Evolutionary conservation across 2,329 filamentous ascomycete genomes (phyloP), one percentile per base, ranked within the genome.

Genomic region (Pseudocercospora fijiensis): DNA sequence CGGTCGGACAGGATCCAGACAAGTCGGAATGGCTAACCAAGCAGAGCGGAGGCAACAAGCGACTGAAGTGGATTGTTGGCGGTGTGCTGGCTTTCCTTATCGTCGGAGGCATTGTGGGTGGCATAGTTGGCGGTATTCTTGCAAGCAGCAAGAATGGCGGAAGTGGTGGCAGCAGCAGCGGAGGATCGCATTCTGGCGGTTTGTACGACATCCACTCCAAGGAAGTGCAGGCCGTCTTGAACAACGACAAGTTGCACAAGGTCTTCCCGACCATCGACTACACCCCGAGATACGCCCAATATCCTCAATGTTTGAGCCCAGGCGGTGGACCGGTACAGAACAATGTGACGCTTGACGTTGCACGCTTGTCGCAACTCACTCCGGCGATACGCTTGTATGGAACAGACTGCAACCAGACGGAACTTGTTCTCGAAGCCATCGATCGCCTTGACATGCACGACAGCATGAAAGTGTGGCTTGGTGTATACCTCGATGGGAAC

Each of bases 181-280:
- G 59, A 28, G 64, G 59, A 26, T 56, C 60, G 8, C 52, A 41
- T 7, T 60, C 62, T 22, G 67, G 64, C 10, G 90, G 94, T 67
- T 84, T 96, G 6, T 79, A 83, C 76, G 87, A 88, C 76, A 69
- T 73, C 55, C 80, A 94, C 76, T 96, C 91, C 8, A 70, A 79
- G 1, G 90, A 96, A 78, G 96, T 97, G 78, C 84, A 96, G 80
- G 82, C 83, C 3, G 82, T 98, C 13, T 82, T 97, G 81, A 88
- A 90, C 80, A 96, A 96, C 77, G 75, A 82, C 0, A 79, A 92
- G 67, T 83, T 98, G 24, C 92, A 96, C 83, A 96, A 92, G 77
- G 92, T 98, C 1, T 98, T 98, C 76, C 91, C 92, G 0, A 94
- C 92, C 26, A 91, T 98, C 79, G 94, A 97, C 78, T 98, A 98